Conservation (phyloP, 106 monocot genomes). For the Dendrobium huoshanense region DNA sequence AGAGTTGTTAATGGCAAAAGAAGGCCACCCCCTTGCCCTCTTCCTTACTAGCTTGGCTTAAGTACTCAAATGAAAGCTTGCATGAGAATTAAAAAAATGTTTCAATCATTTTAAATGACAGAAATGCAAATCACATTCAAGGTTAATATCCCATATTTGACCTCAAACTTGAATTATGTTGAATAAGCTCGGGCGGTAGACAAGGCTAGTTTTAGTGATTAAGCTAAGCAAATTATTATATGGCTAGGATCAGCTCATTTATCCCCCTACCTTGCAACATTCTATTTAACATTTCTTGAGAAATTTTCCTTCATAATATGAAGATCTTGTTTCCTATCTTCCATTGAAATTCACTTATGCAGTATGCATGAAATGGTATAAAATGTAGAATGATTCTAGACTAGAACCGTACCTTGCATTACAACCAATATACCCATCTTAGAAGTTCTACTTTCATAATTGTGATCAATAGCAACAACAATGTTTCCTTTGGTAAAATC, state of each 20-base stretch:
- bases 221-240: neutral
- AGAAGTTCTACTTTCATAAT: neutral
- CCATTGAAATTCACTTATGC: neutral
- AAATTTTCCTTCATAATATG: neutral
- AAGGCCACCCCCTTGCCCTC: neutral
- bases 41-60: neutral
- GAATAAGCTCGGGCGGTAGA: neutral
- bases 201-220: neutral
- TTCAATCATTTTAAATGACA: neutral
- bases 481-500: neutral
- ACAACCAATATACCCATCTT: neutral
- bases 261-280: neutral
- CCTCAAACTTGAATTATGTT: neutral
- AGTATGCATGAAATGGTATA: neutral
- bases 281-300: neutral
- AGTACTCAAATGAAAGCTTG: neutral
- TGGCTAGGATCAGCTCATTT: neutral
- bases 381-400: neutral
- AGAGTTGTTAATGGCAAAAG: neutral
- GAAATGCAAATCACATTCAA: constrained; percentile 1
- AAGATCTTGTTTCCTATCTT: neutral
- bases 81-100: neutral
- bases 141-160: neutral
- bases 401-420: neutral
- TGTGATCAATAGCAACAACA: neutral